Evolutionary conservation across 1,139 yeast genomes (phyloP).

Genomic region (Debaryomyces singareniensis): DNA sequence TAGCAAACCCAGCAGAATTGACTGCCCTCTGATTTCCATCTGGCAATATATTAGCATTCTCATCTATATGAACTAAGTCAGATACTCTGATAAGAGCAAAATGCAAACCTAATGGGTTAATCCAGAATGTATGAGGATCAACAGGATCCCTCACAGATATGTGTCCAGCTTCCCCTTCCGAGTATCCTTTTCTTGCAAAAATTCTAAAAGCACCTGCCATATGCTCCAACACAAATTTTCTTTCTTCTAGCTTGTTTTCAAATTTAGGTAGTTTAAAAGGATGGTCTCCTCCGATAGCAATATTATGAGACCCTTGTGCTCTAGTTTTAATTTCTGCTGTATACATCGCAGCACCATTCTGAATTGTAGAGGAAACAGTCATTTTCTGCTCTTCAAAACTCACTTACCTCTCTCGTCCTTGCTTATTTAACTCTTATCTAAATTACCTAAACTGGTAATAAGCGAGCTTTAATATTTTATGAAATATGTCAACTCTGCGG

Average conservation of each 20-base stretch:
- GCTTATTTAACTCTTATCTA: too few relatives aligned
- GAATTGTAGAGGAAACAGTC: too few relatives aligned
- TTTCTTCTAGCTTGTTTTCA: slow-evolving; percentile 40
- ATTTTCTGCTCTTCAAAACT: too few relatives aligned
- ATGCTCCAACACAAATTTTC: slow-evolving; percentile 63
- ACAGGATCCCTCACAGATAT: slow-evolving; percentile 75
- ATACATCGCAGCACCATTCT: too few relatives aligned
- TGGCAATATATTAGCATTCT: slow-evolving; percentile 55
- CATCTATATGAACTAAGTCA: slow-evolving; percentile 74
- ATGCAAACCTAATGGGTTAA: slow-evolving; percentile 69
- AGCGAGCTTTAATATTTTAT: too few relatives aligned
- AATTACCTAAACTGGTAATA: too few relatives aligned
- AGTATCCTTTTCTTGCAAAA: slow-evolving; percentile 65
- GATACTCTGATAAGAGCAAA: slow-evolving; percentile 62
- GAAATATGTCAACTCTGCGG: too few relatives aligned
- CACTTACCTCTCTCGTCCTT: too few relatives aligned
- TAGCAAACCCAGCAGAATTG: slow-evolving; percentile 76
- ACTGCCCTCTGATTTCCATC: slow-evolving; percentile 64
- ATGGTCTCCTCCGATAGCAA: slow-evolving; percentile 41
- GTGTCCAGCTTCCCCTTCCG: slow-evolving; percentile 77
- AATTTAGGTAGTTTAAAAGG: slow-evolving; percentile 50
- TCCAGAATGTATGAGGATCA: slow-evolving; percentile 67
- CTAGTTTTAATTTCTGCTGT: too few relatives aligned
- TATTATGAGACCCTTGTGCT: slow-evolving; percentile 40
- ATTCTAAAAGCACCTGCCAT: slow-evolving; percentile 83